A percentile compares a stretch with the other conserved stretches of the same genome.
phyloP scores from a whole-genome alignment of 768 basidiomycete genomes.

The Austroboletus festivus region DNA sequence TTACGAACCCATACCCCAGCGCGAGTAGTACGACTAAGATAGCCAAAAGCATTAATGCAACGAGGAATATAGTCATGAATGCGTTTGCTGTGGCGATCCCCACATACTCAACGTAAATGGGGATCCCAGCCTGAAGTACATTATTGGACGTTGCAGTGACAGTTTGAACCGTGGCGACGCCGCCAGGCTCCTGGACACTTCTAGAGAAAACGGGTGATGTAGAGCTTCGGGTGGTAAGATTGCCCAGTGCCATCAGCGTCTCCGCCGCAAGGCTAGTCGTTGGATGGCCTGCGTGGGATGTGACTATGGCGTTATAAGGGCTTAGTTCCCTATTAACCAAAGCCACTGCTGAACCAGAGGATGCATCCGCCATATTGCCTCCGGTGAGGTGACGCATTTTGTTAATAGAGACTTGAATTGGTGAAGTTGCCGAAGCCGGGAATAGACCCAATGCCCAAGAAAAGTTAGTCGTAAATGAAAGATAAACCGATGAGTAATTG shows the following conservation, averaged over 20 bases:
- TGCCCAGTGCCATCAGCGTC: conserved; percentile 10
- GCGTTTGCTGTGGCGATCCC: conserved; percentile 83
- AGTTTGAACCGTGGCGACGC: conserved; percentile 48
- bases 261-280: conserved; percentile 2
- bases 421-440: conserved; percentile 46
- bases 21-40: conserved; percentile 51
- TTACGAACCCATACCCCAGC: conserved; percentile 47
- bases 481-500: conserved; percentile 84
- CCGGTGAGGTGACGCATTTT: conserved; percentile 82
- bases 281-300: neutral
- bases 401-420: conserved; percentile 76
- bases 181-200: conserved; percentile 26
- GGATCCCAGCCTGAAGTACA: conserved; percentile 74
- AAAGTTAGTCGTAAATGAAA: conserved; percentile 81
- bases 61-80: conserved; percentile 86
- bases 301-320: conserved; percentile 57
- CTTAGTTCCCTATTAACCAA: conserved; percentile 80
- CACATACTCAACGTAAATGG: conserved; percentile 74
- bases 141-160: conserved; percentile 63
- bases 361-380: conserved; percentile 62
- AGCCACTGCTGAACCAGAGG: conserved; percentile 59
- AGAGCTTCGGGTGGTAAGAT: conserved; percentile 6
- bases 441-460: conserved; percentile 85
- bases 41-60: conserved; percentile 63
- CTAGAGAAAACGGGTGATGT: conserved; percentile 7